Evolutionary conservation across 345 rosid genomes (phyloP), one percentile per base, ranked within the genome.

Genomic region (Adansonia digitata): DNA sequence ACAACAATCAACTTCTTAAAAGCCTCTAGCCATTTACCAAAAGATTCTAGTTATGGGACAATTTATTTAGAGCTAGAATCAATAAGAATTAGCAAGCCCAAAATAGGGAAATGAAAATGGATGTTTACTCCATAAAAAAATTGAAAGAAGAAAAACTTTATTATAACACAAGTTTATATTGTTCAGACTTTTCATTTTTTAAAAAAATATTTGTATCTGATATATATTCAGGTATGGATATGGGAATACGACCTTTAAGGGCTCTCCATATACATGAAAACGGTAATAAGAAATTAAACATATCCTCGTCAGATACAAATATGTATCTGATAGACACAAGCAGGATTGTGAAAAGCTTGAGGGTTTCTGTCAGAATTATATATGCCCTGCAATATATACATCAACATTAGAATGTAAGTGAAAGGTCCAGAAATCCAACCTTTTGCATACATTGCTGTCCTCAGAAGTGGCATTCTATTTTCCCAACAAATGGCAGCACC

Each of bases 401-500:
- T 51, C 15, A 57, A 24, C 39, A 7, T 45, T 27, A 15, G 5
- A 67, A 67, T 45, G 37, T 7, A 45, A 17, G 59, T 31, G 43
- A 24, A 65, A 59, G 69, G 20, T 13, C 27, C 43, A 34, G 55
- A 74, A 52, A 29, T 69, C 86, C 74, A 81, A 90, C 98, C 97
- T 91, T 92, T 89, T 60, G 84, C 96, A 84, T 91, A 94, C 92
- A 94, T 86, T 24, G 98, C 98, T 49, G 94, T 91, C 82, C 98
- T 86, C 18, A 91, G 86, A 74, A 94, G 91, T 12, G 98, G 98
- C 98, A 94, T 94, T 82, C 88, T 86, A 76, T 92, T 94, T 71
- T 94, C 97, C 97, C 97, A 94, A 79, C 97, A 94, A 72, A 94
- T 87, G 52, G 95, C 97, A 64, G 95, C 97, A 29, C 97, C 97